Evolutionary conservation across 495 filamentous ascomycete genomes (phyloP).

Genomic region (Pyrenopolyporus hunteri): DNA sequence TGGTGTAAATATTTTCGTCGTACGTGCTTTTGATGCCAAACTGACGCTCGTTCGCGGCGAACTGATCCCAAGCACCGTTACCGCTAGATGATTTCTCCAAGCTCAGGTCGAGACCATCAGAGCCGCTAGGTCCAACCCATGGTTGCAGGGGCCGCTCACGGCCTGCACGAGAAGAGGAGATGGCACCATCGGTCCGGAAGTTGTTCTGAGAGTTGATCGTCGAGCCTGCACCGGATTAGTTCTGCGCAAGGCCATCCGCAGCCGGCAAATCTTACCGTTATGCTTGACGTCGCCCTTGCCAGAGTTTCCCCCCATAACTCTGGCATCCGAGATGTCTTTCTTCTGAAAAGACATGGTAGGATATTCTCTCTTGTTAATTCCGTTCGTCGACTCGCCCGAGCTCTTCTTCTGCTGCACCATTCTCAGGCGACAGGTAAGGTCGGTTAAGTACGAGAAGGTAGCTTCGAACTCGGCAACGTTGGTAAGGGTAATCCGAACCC

Average conservation of each 20-base stretch:
- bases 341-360: conserved; percentile 78
- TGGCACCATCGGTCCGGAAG: conserved; percentile 89
- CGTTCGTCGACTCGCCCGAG: conserved; percentile 51
- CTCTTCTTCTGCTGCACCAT: conserved; percentile 75
- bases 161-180: conserved; percentile 72
- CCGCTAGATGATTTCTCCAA: conserved; percentile 62
- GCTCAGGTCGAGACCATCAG: conserved; percentile 66
- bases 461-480: conserved; percentile 77
- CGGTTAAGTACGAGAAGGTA: conserved; percentile 66
- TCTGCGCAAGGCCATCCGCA: not conserved
- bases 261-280: conserved; percentile 68
- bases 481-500: conserved; percentile 69
- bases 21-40: conserved; percentile 89
- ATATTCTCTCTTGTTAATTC: conserved; percentile 49
- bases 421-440: conserved; percentile 73
- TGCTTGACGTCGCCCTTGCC: conserved; percentile 58
- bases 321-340: conserved; percentile 74
- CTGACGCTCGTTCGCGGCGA: conserved; percentile 82
- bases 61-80: conserved; percentile 84
- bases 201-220: conserved; percentile 47
- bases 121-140: conserved; percentile 76
- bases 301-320: conserved; percentile 57
- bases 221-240: conserved; percentile 39
- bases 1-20: conserved; percentile 94
- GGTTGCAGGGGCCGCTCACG: conserved; percentile 80